Base-by-base conservation (phyloP, 2,329 filamentous ascomycete genomes). In the Phymatotrichopsis omnivora region DNA sequence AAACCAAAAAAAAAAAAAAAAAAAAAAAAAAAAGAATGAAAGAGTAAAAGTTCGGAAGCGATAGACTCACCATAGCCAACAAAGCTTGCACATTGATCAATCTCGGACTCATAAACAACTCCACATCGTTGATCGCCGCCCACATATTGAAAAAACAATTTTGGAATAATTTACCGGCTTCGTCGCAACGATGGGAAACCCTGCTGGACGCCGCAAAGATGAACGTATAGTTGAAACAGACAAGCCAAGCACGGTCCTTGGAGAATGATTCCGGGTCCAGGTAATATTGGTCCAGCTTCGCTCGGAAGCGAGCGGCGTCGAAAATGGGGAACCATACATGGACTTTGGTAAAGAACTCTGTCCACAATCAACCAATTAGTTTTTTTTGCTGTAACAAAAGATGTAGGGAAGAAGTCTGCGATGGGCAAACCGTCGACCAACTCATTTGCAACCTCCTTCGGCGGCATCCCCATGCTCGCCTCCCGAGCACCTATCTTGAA, bases 1-100 rank as follows among this genome's bases (percentile, higher is more conserved):
- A n/a, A n/a, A n/a, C n/a, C n/a, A n/a, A n/a, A n/a, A n/a, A n/a
- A n/a, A n/a, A 24, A 63, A 66, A 6, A 8, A 28, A 8, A 22
- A 37, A 34, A 28, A 28, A 43, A 30, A 38, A 19, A 16, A 28
- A 25, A 14, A 24, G 12, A 20, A 5, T 14, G 11, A 11, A 29
- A 19, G 16, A 34, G 16, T n/a, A n/a, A n/a, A n/a, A n/a, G n/a
- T n/a, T n/a, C n/a, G 5, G 6, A 8, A 7, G 22, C 16, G 45
- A 4, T 17, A 36, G 3, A 62, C 69, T 56, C 60, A 77, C 76
- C 1, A 71, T 75, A 6, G 79, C 61, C n/a, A 73, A 56, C 3
- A 81, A 63, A 7, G 76, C 73, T 51, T 76, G 69, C 17, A 79
- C 68, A 32, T 71, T 78, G 63, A 72, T 68, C 28, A 68, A 60